Evolutionary conservation across 495 filamentous ascomycete species (phyloP), one percentile per base, ranked within the genome.

Genomic region (Venustampulla echinocandica): DNA sequence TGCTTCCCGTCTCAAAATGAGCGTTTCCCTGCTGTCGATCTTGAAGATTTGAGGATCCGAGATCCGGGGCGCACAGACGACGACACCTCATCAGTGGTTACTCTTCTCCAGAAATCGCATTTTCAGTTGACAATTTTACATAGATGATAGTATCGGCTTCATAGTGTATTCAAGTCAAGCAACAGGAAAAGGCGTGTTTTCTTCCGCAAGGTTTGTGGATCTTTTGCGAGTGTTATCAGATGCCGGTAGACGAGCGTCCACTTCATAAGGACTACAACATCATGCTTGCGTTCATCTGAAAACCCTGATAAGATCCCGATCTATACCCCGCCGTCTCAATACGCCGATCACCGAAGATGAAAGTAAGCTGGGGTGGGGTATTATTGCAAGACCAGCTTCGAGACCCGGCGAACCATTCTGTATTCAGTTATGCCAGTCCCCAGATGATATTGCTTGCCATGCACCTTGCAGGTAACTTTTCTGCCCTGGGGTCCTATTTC

Each of bases 1-100:
- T 46, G 44, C 44, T 27, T n/a, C 32, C 28, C 33, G 44, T 46
- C 33, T 32, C 44, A 46, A 33, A 23, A 10, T 27, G n/a, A 9
- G 40, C 23, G 6, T 10, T 25, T 10, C 40, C 23, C 10, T 25
- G 23, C 10, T 32, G 14, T 15, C 25, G 34, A 33, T 28, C 28
- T 30, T 34, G 42, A 35, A 5, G 42, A 17, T 3, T 13, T 10
- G 11, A 35, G 17, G 14, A 15, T n/a, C 44, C 33, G 14, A 17
- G 11, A 15, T 21, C 44, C 3, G 23, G n/a, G 19, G 23, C 14
- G 44, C 44, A 46, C 44, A 38, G 33, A 46, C 44, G 20, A 24
- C 10, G 17, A 22, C 25, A 17, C 44, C 20, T 20, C 19, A n/a
- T n/a, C n/a, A n/a, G n/a, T n/a, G n/a, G n/a, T n/a, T n/a, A n/a